A percentile compares a stretch with the other conserved stretches of the same genome.
These are phyloP conservation scores for Xylariaceae sp. DNA, from an alignment of 2,329 filamentous ascomycete species.

Conservation along the genomic window DNA sequence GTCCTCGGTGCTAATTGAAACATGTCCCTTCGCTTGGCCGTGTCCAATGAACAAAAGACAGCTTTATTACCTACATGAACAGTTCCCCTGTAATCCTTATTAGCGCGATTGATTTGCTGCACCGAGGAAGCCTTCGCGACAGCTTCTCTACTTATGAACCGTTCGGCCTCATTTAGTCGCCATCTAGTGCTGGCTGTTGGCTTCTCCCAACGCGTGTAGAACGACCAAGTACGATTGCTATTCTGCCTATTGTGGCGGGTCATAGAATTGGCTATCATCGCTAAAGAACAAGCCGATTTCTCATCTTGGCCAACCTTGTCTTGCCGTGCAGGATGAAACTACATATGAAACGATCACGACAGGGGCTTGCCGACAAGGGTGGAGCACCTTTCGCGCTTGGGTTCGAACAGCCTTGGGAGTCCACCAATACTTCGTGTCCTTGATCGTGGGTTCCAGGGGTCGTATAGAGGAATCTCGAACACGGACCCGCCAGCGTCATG, in stretches of 20 bases:
- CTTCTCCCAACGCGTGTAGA: neutral
- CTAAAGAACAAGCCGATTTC: constrained; percentile 1
- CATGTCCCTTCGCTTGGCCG: constrained; percentile 11
- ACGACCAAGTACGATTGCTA: neutral
- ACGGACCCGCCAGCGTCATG: constrained; percentile 19
- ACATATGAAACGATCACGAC: constrained; percentile 26
- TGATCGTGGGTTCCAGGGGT: constrained; percentile 14
- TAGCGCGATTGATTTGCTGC: neutral
- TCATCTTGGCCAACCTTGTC: constrained; percentile 11
- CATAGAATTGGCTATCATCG: neutral
- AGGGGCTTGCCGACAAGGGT: constrained; percentile 16
- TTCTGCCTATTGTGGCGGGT: constrained; percentile 1
- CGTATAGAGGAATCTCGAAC: constrained; percentile 25
- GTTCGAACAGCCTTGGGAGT: constrained; percentile 1
- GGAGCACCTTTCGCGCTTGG: constrained; percentile 8
- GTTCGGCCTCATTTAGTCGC: constrained; percentile 4
- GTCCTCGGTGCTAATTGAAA: constrained; percentile 20
- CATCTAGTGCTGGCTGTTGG: neutral
- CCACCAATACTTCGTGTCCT: constrained; percentile 19
- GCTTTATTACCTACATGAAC: neutral
- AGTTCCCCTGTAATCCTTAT: neutral
- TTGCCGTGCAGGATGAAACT: constrained; percentile 24
- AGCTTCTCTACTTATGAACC: constrained; percentile 1
- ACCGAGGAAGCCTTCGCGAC: neutral
- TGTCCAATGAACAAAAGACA: constrained; percentile 3